Evolutionary conservation across 352 stramenopile species (phyloP).

Genomic region (Globisporangium nunn): DNA sequence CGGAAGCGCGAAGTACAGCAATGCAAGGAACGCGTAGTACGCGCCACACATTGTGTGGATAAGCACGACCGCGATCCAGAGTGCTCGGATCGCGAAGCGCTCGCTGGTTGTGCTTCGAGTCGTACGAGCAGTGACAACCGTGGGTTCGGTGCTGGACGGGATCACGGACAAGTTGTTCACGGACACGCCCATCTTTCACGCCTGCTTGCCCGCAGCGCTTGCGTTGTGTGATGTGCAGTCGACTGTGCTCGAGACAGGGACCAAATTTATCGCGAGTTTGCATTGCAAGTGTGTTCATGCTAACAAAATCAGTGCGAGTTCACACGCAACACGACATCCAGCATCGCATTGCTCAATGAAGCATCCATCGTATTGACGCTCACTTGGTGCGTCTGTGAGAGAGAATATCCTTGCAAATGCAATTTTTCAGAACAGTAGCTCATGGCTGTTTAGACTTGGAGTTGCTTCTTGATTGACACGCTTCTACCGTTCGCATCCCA

Average conservation of each 20-base stretch:
- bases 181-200: neutral
- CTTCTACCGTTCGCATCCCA: conserved; percentile 55
- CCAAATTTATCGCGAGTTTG: too few relatives aligned
- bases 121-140: neutral
- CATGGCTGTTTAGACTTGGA: neutral
- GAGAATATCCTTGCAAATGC: too few relatives aligned
- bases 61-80: neutral
- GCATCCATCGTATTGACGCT: too few relatives aligned
- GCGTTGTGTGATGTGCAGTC: too few relatives aligned
- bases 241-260: too few relatives aligned
- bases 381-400: too few relatives aligned
- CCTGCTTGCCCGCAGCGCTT: too few relatives aligned
- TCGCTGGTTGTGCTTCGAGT: neutral
- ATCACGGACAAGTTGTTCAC: neutral
- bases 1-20: neutral
- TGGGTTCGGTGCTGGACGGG: neutral
- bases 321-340: too few relatives aligned
- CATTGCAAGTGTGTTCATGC: too few relatives aligned
- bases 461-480: conserved; percentile 20
- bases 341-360: too few relatives aligned
- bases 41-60: neutral
- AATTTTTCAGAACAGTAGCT: too few relatives aligned
- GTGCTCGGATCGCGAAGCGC: neutral
- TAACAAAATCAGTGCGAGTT: too few relatives aligned
- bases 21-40: neutral